Percentiles rank a stretch among this genome's conserved stretches.
Conservation (phyloP, 169 alveolate species). For the Plasmodium gaboni region DNA sequence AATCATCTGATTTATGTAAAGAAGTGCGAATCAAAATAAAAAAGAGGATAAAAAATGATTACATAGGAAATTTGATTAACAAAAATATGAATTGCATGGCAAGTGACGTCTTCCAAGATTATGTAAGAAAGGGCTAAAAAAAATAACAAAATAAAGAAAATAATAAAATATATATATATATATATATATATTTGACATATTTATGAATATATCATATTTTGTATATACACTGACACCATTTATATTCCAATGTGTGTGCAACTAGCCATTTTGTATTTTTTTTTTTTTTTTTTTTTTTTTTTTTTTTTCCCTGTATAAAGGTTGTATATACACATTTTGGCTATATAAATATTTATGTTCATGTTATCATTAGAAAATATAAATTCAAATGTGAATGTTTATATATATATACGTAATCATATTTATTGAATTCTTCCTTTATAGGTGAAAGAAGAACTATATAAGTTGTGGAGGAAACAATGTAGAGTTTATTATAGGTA, state of each 20-base stretch:
- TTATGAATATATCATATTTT: too few species aligned
- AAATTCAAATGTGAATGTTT: background rate
- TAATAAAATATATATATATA: background rate
- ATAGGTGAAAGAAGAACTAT: conserved; percentile 67
- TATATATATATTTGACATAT: background rate
- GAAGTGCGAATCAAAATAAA: conserved; percentile 53
- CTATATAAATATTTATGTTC: background rate
- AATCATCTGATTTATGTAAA: conserved; percentile 52
- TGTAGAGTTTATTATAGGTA: conserved; percentile 71
- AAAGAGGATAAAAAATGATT: conserved; percentile 42
- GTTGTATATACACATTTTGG: background rate
- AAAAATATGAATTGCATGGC: conserved; percentile 68
- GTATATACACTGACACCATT: background rate
- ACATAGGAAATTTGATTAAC: conserved; percentile 45
- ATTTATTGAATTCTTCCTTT: background rate
- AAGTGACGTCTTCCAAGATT: conserved; percentile 65
- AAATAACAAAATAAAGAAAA: background rate
- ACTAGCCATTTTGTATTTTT: background rate
- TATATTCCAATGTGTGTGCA: background rate
- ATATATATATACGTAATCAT: too few species aligned
- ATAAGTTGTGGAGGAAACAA: conserved; percentile 63
- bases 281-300: background rate
- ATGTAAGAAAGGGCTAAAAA: conserved; percentile 3
- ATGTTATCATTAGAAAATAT: background rate
- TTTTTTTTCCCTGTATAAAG: background rate